Evolutionary conservation across 371 early-diverging fungal species (phyloP).

Genomic region (Blyttiomyces sp.): DNA sequence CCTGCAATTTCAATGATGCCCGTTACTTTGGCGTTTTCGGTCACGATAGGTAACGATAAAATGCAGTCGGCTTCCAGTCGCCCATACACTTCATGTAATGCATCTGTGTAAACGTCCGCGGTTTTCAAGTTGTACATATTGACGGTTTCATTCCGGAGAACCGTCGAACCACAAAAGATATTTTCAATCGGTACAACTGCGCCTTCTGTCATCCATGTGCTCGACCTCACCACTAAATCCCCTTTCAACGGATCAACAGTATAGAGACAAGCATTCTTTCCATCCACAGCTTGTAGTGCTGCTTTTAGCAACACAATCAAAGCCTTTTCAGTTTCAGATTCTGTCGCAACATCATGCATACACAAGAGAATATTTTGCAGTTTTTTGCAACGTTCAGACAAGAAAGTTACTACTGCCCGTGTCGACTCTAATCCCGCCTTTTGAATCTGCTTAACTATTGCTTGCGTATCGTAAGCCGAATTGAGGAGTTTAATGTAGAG

Average conservation of each 20-base stretch:
- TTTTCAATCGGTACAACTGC: background rate
- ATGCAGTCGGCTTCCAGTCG: constrained; percentile 27
- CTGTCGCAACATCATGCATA: constrained; percentile 18
- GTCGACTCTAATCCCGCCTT: constrained; percentile 14
- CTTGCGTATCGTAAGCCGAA: constrained; percentile 17
- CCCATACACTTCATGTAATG: constrained; percentile 28
- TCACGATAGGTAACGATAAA: constrained; percentile 32
- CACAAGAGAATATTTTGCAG: constrained; percentile 23
- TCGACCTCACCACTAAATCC: constrained; percentile 19
- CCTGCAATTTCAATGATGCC: constrained; percentile 44
- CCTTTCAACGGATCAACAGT: constrained; percentile 21
- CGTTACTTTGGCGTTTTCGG: constrained; percentile 18
- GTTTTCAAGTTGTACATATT: constrained; percentile 41
- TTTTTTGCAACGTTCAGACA: constrained; percentile 25
- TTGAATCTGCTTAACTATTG: constrained; percentile 27
- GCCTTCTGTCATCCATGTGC: constrained; percentile 8
- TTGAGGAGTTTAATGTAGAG: constrained; percentile 45
- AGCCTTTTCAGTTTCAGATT: constrained; percentile 16
- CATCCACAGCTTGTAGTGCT: constrained; percentile 24
- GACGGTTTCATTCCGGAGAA: constrained; percentile 33
- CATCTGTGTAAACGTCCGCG: constrained; percentile 32
- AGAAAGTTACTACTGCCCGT: constrained; percentile 22
- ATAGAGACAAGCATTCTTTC: constrained; percentile 29
- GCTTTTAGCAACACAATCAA: constrained; percentile 16
- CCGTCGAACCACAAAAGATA: constrained; percentile 13